Evolutionary conservation across 2,329 filamentous ascomycete genomes (phyloP), one percentile per base, ranked within the genome.

Genomic region (Paracoccidioides brasiliensis): DNA sequence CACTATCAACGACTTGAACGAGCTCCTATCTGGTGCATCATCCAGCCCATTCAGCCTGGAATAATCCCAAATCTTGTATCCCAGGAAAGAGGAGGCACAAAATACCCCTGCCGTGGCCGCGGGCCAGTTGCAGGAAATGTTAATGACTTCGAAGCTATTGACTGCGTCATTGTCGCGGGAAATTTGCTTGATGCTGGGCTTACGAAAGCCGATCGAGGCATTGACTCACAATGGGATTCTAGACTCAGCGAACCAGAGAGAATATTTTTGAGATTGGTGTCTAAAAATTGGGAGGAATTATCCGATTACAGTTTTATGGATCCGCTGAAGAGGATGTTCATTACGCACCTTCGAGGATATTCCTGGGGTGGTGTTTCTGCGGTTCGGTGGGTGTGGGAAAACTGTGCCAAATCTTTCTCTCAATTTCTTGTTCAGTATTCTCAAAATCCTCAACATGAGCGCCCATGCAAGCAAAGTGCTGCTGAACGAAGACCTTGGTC

Each of bases 121-220:
- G 70, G 69, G 1, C 69, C 70, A 5, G 54, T 66, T 8, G 64
- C 63, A 53, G 15, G 35, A 3, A 37, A 50, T 54, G 15, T 35
- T 3, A 35, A 45, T 1, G 58, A 57, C n/a, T 67, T 67, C 8
- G 62, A 60, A 54, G 57, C 60, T 8, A 57, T 70, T 12, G 69
- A 72, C 51, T 65, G 63, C 48, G 57, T 63, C 5, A 68, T 72
- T 48, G 65, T 70, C n/a, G 60, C 64, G 2, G 70, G 67, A 0
- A 68, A 60, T 53, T 56, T 73, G n/a, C 62, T 69, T 5, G 64
- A 70, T 44, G 67, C 64, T 4, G 70, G 70, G 9, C 68, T 64
- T 9, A 71, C 70, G 1, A 60, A 60, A 6, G 58, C 64, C 5
- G 70, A 73, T 50, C 63, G 55, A 12, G 40, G 45, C 32, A 63